Evolutionary conservation across 2,329 filamentous ascomycete genomes (phyloP), one percentile per base, ranked within the genome.

Genomic region (Emericellopsis atlantica): DNA sequence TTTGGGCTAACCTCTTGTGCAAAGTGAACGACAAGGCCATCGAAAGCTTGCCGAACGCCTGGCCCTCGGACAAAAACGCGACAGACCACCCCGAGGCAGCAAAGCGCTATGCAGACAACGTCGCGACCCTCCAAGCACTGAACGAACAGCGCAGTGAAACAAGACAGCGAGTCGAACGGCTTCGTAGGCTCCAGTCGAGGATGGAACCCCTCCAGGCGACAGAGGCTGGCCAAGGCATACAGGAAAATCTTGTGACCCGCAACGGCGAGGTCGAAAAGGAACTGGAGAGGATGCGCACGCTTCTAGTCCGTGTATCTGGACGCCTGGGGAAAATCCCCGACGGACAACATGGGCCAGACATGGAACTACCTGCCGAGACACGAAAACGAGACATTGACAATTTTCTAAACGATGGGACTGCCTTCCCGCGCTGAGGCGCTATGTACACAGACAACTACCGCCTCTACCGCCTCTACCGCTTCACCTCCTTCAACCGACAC

Each of bases 211-310:
- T 51, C 21, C 43, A 44, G 35, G 55, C 46, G 14, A 46, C 40
- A 8, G 50, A 53, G 4, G 29, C 58, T 51, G 48, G 59, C 48
- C 46, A 57, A 47, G 49, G 59, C 7, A 60, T 81, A 6, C 82
- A 87, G 54, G 70, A 75, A 43, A 85, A 84, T 53, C 56, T 87
- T 4, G 67, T 82, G 2, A 79, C 76, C 39, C 71, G 73, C 26
- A 37, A 81, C 52, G 76, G 79, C 2, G 70, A 77, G 37, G 56
- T 87, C 9, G 80, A 81, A 53, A 64, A 63, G 40, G 81, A 86
- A 58, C 61, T 87, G 41, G 73, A 79, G 54, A 72, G 70, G 46
- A 84, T 81, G 70, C 70, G 78, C 29, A 65, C 79, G 47, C 57
- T 87, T 45, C 64, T 81, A 41, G 69, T 70, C 1, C 66, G 78